A percentile compares a stretch with the other conserved stretches of the same genome.
Conservation (phyloP, 1,284 basidiomycete species). For the Pseudozyma thailandica region DNA sequence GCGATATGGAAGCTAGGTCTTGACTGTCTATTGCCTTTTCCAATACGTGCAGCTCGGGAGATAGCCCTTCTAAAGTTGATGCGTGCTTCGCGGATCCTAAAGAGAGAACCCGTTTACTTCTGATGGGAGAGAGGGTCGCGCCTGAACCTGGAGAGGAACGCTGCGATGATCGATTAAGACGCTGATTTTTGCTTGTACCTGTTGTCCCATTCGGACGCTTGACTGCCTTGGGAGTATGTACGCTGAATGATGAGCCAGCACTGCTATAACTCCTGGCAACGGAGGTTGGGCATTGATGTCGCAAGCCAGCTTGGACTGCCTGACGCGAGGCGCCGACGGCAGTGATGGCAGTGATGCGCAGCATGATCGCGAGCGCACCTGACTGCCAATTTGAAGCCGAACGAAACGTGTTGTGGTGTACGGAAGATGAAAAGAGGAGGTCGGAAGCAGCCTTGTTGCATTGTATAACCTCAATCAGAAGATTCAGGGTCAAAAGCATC, state of each 20-base stretch:
- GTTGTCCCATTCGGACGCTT: neutral
- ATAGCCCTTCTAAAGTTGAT: neutral
- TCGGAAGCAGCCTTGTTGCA: neutral
- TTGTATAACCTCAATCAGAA: neutral
- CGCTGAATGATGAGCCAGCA: conserved; percentile 16
- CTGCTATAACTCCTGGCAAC: conserved; percentile 12
- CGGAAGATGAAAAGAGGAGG: neutral
- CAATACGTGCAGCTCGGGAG: neutral
- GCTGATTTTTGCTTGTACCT: neutral
- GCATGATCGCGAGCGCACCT: conserved; percentile 8
- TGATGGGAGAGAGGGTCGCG: neutral
- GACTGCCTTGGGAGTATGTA: conserved; percentile 21
- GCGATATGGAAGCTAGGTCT: conserved; percentile 9
- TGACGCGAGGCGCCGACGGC: conserved; percentile 22
- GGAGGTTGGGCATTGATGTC: neutral
- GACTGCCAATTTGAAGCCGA: neutral
- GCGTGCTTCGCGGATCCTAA: conserved; percentile 9
- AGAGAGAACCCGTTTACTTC: conserved; percentile 9
- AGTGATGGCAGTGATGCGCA: conserved; percentile 19
- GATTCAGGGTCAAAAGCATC: conserved; percentile 1
- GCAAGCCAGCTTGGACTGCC: conserved; percentile 7
- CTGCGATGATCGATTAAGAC: neutral
- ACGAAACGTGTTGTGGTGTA: neutral
- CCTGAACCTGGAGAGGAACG: conserved; percentile 3
- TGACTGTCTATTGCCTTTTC: conserved; percentile 31